phyloP scores from a whole-genome alignment of 129 eudicot species.

The Silybum marianum region DNA sequence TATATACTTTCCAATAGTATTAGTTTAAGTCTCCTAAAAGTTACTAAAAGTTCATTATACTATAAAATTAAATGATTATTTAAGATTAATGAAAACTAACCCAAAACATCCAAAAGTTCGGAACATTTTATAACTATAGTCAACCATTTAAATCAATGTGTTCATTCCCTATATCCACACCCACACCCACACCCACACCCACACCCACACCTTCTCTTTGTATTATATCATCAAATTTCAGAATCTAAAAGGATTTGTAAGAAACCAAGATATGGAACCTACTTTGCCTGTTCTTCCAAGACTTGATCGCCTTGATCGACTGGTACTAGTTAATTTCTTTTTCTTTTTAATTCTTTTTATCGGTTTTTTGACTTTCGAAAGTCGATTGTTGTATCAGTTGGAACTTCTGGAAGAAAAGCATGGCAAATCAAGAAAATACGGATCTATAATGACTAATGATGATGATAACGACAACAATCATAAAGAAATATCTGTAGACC shows the following conservation, averaged over 20 bases:
- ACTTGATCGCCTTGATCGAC: constrained; percentile 77
- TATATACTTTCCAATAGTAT: too few species aligned
- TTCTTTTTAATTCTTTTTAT: not conserved
- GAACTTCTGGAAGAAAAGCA: constrained; percentile 67
- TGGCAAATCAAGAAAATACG: constrained; percentile 37
- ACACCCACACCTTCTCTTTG: not conserved
- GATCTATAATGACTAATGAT: not conserved
- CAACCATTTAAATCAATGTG: too few species aligned
- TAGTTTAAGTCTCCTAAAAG: too few species aligned
- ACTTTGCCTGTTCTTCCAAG: constrained; percentile 72
- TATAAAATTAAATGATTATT: too few species aligned
- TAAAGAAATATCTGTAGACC: not conserved
- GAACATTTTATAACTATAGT: too few species aligned
- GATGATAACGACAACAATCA: constrained; percentile 1
- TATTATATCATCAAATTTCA: not conserved
- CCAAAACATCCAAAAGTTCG: too few species aligned
- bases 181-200: not conserved
- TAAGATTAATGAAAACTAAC: too few species aligned
- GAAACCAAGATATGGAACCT: constrained; percentile 31
- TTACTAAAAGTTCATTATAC: too few species aligned
- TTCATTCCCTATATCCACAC: not conserved
- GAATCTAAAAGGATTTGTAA: constrained; percentile 10
- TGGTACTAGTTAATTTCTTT: constrained; percentile 40
- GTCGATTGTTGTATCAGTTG: constrained; percentile 37
- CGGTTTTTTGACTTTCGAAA: not conserved